Evolutionary conservation across 2,329 filamentous ascomycete genomes (phyloP).

Genomic region (Phialophora chinensis): DNA sequence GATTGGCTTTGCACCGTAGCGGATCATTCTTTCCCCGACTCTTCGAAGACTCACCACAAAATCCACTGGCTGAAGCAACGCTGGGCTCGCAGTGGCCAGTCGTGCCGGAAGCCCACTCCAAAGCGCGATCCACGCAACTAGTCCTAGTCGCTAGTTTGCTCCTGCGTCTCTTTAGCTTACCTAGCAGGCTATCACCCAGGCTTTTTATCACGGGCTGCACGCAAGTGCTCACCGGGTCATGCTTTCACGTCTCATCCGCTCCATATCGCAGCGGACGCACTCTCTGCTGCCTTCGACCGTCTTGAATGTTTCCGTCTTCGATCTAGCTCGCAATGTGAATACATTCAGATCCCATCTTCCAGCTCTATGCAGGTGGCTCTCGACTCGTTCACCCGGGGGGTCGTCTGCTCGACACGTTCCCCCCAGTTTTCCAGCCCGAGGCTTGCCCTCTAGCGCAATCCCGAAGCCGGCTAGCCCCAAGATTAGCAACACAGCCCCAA

Average conservation of each 20-base stretch:
- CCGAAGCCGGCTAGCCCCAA: slow-evolving; percentile 18
- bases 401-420: background rate
- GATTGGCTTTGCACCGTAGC: slow-evolving; percentile 19
- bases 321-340: background rate
- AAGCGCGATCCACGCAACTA: slow-evolving; percentile 7
- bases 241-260: background rate
- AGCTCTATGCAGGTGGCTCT: background rate
- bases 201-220: slow-evolving; percentile 5
- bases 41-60: slow-evolving; percentile 7
- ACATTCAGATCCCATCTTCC: background rate
- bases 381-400: background rate
- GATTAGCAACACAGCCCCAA: slow-evolving; percentile 26
- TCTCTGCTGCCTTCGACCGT: background rate
- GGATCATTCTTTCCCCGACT: slow-evolving; percentile 37
- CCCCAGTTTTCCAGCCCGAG: slow-evolving; percentile 10
- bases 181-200: slow-evolving; percentile 7
- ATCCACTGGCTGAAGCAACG: slow-evolving; percentile 7
- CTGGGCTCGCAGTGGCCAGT: slow-evolving; percentile 16
- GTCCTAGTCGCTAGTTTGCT: slow-evolving; percentile 17
- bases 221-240: slow-evolving; percentile 19
- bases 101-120: slow-evolving; percentile 5
- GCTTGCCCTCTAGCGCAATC: slow-evolving; percentile 22
- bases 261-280: background rate
- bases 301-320: background rate
- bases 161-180: slow-evolving; percentile 20